Evolutionary conservation across 1,284 basidiomycete genomes (phyloP), one percentile per base, ranked within the genome.

Genomic region (Rhizoctonia solani): DNA sequence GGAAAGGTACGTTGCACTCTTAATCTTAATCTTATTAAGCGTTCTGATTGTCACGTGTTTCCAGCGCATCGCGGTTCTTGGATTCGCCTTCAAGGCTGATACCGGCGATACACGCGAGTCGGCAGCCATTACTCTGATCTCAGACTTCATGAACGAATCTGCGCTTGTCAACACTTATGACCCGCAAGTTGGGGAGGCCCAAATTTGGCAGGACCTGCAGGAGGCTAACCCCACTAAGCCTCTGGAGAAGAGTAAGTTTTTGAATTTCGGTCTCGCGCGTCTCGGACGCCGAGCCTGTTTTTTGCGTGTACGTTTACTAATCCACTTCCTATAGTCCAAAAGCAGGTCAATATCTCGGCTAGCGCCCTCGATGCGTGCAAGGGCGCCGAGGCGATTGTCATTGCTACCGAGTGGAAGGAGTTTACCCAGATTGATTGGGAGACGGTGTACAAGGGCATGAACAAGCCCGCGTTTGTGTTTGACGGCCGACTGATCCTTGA

Each of bases 81-180:
- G 96, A 19, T 97, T 96, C 76, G 93, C 93, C 4, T 95, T 95
- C 87, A 95, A 95, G 82, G 93, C 93, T 54, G 94, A 97, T 78
- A 98, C 95, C 23, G 95, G 95, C 71, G 95, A 98, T 78, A 97
- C 94, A 61, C 93, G 97, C 77, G 96, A 98, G 81, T 95, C 94
- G 6, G 89, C 96, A n/a, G 87, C 96, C 23, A 98, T 98, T 79
- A 90, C 93, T 21, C 86, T 99, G 72, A 90, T 95, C 81, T 88
- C 88, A 74, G 89, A 97, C 82, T 99, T 99, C 85, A 84, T 89
- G 72, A 85, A 87, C 53, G 96, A 99, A 81, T 87, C 86, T 71
- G 95, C 96, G 3, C 79, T 86, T 63, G 84, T 98, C 73, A 89
- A 86, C 68, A 83, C 98, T 72, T 98, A 95, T 80, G 96, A 99